These are phyloP conservation scores for Neobulgaria alba DNA, from an alignment of 2,329 filamentous ascomycete genomes.

Conservation along the genomic window DNA sequence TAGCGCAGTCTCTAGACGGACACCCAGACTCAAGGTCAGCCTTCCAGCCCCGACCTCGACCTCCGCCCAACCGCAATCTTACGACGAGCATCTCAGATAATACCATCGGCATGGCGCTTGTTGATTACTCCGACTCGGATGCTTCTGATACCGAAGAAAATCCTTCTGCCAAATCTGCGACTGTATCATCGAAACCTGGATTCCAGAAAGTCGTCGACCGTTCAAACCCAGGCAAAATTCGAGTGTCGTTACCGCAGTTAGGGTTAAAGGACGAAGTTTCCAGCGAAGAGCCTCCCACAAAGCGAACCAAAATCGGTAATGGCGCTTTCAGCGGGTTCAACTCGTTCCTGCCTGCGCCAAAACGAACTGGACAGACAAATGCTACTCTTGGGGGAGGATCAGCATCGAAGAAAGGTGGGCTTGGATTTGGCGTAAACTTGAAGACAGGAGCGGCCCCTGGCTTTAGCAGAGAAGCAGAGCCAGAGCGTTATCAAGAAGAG, in stretches of 20 bases:
- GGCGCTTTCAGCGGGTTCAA: slow-evolving; percentile 75
- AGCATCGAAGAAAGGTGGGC: slow-evolving; percentile 21
- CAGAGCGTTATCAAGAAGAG: slow-evolving; percentile 17
- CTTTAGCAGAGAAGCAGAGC: slow-evolving; percentile 55
- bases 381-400: slow-evolving; percentile 25
- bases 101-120: slow-evolving; percentile 47
- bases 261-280: slow-evolving; percentile 30
- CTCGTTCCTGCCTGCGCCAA: slow-evolving; percentile 78
- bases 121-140: slow-evolving; percentile 64
- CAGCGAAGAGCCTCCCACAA: slow-evolving; percentile 54
- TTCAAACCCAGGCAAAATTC: slow-evolving; percentile 74
- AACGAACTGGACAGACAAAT: slow-evolving; percentile 40
- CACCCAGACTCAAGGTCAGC: too few relatives aligned
- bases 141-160: slow-evolving; percentile 43
- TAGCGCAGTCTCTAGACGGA: too few relatives aligned
- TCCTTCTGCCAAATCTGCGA: slow-evolving; percentile 16
- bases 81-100: slow-evolving; percentile 1
- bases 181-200: slow-evolving; percentile 43
- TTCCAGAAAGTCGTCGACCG: slow-evolving; percentile 78
- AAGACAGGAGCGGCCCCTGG: slow-evolving; percentile 79
- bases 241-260: slow-evolving; percentile 61
- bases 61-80: not conserved
- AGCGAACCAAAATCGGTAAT: slow-evolving; percentile 55
- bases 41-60: not conserved
- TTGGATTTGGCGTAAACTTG: slow-evolving; percentile 55